Conservation (phyloP, 768 basidiomycete genomes). For the Collybia sp. region DNA sequence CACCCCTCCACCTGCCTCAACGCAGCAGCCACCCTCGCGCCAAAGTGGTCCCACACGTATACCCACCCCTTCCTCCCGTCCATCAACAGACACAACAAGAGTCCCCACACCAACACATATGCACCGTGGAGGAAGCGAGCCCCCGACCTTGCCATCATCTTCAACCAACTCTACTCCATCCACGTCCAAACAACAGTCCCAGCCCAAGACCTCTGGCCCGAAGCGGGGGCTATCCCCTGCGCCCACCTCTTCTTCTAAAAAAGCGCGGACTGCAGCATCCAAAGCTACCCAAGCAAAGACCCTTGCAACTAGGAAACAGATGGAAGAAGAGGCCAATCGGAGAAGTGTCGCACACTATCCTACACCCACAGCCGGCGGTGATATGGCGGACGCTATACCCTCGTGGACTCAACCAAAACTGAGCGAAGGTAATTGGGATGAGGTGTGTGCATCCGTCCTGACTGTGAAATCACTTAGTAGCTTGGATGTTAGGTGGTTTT, state of each 20-base stretch:
- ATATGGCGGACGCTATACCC: constrained; percentile 72
- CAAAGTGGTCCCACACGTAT: constrained; percentile 33
- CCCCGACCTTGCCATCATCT: constrained; percentile 27
- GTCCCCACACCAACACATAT: constrained; percentile 34
- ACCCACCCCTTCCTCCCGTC: constrained; percentile 34
- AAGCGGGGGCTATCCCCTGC: constrained; percentile 30
- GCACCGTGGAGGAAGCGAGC: constrained; percentile 33
- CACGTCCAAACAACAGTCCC: constrained; percentile 23
- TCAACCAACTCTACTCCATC: constrained; percentile 22
- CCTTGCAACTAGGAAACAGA: constrained; percentile 29
- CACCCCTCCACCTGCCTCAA: constrained; percentile 34
- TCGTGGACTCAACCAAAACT: constrained; percentile 75
- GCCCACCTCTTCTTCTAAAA: constrained; percentile 15
- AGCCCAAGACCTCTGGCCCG: constrained; percentile 18
- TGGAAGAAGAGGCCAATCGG: constrained; percentile 41
- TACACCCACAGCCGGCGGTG: constrained; percentile 40
- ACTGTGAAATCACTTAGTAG: constrained; percentile 4
- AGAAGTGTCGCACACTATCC: constrained; percentile 69
- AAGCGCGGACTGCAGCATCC: constrained; percentile 21
- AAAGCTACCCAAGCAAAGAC: constrained; percentile 36
- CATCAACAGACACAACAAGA: constrained; percentile 41
- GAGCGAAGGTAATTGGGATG: constrained; percentile 77
- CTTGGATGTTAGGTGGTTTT: constrained; percentile 58
- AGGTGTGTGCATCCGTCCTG: constrained; percentile 38
- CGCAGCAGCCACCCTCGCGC: constrained; percentile 26